phyloP scores from a whole-genome alignment of 768 basidiomycete genomes.

The Mycena kentingensis region DNA sequence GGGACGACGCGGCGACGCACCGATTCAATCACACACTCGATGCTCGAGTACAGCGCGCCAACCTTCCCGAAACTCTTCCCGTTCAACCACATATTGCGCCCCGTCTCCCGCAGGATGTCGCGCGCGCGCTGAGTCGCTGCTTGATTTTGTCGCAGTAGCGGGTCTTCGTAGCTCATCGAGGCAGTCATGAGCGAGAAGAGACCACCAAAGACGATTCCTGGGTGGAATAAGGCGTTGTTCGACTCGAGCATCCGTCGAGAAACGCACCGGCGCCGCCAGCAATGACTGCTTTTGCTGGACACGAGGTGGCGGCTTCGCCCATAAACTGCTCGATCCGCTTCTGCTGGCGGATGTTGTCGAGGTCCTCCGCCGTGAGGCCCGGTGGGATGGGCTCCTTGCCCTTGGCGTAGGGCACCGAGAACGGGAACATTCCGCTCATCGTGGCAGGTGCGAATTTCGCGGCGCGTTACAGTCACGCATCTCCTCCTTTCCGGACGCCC shows the following conservation, averaged over 20 bases:
- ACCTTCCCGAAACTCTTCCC: conserved; percentile 95
- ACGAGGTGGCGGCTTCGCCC: conserved; percentile 78
- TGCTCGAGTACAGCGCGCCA: conserved; percentile 90
- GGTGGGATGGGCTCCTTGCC: conserved; percentile 88
- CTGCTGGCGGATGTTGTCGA: conserved; percentile 61
- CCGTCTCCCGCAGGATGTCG: conserved; percentile 92
- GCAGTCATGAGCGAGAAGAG: conserved; percentile 97
- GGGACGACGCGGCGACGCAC: conserved; percentile 49
- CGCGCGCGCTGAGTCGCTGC: conserved; percentile 74
- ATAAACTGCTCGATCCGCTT: conserved; percentile 80
- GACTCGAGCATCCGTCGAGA: conserved; percentile 1
- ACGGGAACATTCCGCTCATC: conserved; percentile 35
- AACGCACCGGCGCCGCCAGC: conserved; percentile 81
- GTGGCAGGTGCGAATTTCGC: background rate
- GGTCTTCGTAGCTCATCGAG: conserved; percentile 95
- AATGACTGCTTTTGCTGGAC: conserved; percentile 77
- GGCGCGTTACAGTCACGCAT: background rate
- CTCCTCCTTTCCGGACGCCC: too few species aligned
- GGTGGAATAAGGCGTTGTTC: conserved; percentile 4
- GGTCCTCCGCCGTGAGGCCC: conserved; percentile 80
- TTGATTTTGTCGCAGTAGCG: conserved; percentile 69
- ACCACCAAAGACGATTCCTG: conserved; percentile 90
- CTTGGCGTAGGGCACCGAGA: conserved; percentile 75
- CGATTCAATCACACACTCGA: conserved; percentile 93
- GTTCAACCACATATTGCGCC: conserved; percentile 83